A percentile compares a stretch with the other conserved stretches of the same genome.
Evolutionary conservation across 352 stramenopile genomes (phyloP).

Genomic region (Pythium brachiatum): DNA sequence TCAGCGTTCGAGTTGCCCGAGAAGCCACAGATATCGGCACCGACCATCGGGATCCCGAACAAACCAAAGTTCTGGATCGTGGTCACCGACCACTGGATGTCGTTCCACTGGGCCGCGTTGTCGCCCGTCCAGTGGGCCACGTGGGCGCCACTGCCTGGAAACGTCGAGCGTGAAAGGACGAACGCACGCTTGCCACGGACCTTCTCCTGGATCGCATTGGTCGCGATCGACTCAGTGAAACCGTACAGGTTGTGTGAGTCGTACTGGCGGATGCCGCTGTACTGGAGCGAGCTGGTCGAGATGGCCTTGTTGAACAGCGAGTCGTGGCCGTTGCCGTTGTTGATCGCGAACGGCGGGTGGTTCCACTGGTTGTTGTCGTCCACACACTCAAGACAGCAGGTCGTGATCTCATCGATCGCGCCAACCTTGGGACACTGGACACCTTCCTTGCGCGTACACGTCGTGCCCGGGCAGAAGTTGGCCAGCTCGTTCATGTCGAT

Average conservation of each 20-base stretch:
- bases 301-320: slow-evolving; percentile 62
- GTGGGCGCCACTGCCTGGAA: slow-evolving; percentile 56
- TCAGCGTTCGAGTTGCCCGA: slow-evolving; percentile 50
- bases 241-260: slow-evolving; percentile 84
- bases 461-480: slow-evolving; percentile 63
- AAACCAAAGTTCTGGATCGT: slow-evolving; percentile 71
- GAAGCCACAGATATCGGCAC: slow-evolving; percentile 80
- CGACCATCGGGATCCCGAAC: slow-evolving; percentile 81
- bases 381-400: slow-evolving; percentile 43
- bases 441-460: slow-evolving; percentile 33
- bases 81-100: slow-evolving; percentile 66
- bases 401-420: slow-evolving; percentile 36
- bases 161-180: slow-evolving; percentile 70
- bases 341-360: slow-evolving; percentile 56
- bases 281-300: slow-evolving; percentile 52
- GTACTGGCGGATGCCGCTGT: slow-evolving; percentile 59
- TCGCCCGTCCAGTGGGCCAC: slow-evolving; percentile 79
- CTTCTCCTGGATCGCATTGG: slow-evolving; percentile 45
- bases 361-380: slow-evolving; percentile 49
- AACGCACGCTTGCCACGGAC: slow-evolving; percentile 63
- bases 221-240: slow-evolving; percentile 69
- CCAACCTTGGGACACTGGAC: slow-evolving; percentile 36
- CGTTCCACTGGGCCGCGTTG: slow-evolving; percentile 76
- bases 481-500: slow-evolving; percentile 89
- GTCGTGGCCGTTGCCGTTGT: slow-evolving; percentile 41